Conservation (phyloP, 805 yeast species). For the Hanseniaspora pseudoguilliermondii region DNA sequence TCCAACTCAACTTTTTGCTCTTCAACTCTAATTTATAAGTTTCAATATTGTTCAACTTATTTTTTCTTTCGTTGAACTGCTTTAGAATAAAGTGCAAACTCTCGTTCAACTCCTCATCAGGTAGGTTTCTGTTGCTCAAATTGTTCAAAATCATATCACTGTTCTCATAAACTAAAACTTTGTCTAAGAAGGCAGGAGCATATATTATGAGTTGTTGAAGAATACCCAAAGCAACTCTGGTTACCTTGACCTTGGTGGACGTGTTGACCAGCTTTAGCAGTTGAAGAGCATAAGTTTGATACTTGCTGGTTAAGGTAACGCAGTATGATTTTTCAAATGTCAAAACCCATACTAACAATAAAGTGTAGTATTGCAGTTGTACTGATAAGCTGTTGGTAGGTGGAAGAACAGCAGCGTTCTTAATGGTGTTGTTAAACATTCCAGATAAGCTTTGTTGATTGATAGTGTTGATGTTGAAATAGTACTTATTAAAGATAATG, state of each 20-base stretch:
- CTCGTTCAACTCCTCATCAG: conserved; percentile 76
- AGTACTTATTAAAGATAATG: conserved; percentile 3
- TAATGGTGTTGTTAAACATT: neutral
- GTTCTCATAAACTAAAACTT: conserved; percentile 57
- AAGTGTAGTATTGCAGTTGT: conserved; percentile 71
- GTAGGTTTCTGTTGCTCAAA: conserved; percentile 78
- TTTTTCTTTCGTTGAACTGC: conserved; percentile 57
- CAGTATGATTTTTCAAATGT: conserved; percentile 52
- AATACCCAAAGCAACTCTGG: conserved; percentile 68
- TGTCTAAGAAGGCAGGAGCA: conserved; percentile 43
- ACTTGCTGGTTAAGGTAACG: conserved; percentile 41
- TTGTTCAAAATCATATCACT: conserved; percentile 57
- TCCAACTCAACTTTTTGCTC: conserved; percentile 66
- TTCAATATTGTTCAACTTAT: conserved; percentile 78
- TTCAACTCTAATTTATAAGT: conserved; percentile 78
- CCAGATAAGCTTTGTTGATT: neutral
- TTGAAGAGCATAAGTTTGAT: conserved; percentile 36
- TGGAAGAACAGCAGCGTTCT: neutral
- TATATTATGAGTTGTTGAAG: conserved; percentile 42
- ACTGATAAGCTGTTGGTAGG: conserved; percentile 37
- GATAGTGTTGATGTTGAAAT: neutral
- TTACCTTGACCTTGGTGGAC: conserved; percentile 85
- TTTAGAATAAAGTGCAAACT: conserved; percentile 52
- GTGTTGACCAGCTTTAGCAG: conserved; percentile 48
- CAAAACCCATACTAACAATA: conserved; percentile 72